Conservation (phyloP, 2,329 filamentous ascomycete species). For the Cladosporium colombiae region DNA sequence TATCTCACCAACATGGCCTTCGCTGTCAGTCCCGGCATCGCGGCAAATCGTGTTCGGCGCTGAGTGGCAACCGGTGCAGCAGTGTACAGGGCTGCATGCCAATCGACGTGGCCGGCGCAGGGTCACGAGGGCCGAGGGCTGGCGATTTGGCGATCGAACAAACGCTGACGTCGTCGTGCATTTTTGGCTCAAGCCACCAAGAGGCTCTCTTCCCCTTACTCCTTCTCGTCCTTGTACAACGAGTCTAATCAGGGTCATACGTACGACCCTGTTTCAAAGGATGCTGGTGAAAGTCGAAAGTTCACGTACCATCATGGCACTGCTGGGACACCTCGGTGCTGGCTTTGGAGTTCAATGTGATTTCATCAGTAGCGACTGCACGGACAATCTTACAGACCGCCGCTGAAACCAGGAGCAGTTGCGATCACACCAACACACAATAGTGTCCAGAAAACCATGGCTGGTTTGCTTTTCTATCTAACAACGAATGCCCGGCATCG, state of each 20-base stretch:
- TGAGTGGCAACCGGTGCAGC: constrained; percentile 3
- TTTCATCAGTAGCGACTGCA: too few relatives aligned
- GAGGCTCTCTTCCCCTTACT: background rate
- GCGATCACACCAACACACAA: background rate
- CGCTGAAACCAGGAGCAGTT: background rate
- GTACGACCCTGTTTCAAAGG: background rate
- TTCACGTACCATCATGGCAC: background rate
- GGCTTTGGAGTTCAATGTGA: background rate
- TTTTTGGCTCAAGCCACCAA: background rate
- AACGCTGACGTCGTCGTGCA: constrained; percentile 15
- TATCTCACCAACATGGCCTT: background rate
- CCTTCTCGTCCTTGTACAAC: background rate
- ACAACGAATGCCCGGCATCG: background rate
- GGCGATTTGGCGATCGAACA: background rate
- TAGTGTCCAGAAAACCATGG: background rate
- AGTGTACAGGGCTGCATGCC: background rate
- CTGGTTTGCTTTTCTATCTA: background rate
- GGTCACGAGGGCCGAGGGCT: constrained; percentile 8
- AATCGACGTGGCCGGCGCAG: background rate
- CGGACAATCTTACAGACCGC: background rate
- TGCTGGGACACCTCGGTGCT: background rate
- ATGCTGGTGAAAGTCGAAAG: background rate
- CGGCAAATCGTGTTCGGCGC: constrained; percentile 11
- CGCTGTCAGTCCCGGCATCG: background rate
- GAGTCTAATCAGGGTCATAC: background rate